Percentiles rank a stretch among this genome's conserved stretches.
phyloP scores from a whole-genome alignment of 371 early-diverging fungal genomes.

The Mortierella sp. region DNA sequence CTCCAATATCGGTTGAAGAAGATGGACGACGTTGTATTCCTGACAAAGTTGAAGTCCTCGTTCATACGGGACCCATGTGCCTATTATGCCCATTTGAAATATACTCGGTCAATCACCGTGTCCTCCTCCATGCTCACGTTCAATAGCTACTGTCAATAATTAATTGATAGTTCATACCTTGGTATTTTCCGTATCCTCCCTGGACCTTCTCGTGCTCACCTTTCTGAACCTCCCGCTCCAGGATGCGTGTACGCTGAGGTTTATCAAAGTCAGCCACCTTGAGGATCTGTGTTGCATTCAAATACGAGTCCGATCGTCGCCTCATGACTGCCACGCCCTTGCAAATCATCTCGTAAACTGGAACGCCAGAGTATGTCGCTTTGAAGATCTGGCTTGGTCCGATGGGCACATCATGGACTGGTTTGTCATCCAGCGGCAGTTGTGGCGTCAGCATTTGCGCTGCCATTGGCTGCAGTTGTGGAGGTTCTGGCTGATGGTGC shows the following conservation, averaged over 20 bases:
- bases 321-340: conserved; percentile 91
- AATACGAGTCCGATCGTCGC: conserved; percentile 83
- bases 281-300: conserved; percentile 96
- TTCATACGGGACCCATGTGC: conserved; percentile 89
- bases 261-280: conserved; percentile 96
- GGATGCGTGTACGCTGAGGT: conserved; percentile 88
- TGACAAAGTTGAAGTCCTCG: conserved; percentile 79
- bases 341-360: conserved; percentile 91
- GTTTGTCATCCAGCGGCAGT: neutral
- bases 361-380: conserved; percentile 91
- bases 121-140: too few relatives aligned
- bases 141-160: neutral
- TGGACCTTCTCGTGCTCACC: conserved; percentile 94
- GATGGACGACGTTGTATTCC: conserved; percentile 58
- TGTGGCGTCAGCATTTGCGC: neutral
- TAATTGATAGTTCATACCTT: conserved; percentile 52
- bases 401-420: neutral
- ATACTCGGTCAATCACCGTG: neutral
- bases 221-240: conserved; percentile 86
- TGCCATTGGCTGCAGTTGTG: neutral
- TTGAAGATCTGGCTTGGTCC: conserved; percentile 56
- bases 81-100: conserved; percentile 34
- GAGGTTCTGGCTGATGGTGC: conserved; percentile 14
- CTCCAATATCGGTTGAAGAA: conserved; percentile 62
- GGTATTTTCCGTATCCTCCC: conserved; percentile 97